Conservation (phyloP, 768 basidiomycete species). For the Filobasidium floriforme region DNA sequence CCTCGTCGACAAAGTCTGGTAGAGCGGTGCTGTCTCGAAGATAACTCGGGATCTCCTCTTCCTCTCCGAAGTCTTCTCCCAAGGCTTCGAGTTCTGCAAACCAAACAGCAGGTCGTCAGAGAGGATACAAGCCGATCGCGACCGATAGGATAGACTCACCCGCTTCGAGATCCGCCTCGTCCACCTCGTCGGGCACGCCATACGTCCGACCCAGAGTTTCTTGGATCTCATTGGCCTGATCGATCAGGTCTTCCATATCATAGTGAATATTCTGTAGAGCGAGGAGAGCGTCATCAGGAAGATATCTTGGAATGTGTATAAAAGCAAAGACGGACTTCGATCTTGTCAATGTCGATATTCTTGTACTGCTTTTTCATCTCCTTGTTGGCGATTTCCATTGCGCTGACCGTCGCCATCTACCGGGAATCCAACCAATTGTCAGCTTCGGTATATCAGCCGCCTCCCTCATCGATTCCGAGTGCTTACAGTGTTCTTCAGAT, state of each 20-base stretch:
- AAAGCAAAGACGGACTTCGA: conserved; percentile 58
- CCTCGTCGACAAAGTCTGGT: conserved; percentile 86
- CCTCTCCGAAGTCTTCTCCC: conserved; percentile 65
- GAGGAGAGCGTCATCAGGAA: background rate
- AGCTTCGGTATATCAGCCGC: too few species aligned
- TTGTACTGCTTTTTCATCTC: conserved; percentile 95
- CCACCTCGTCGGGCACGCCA: conserved; percentile 91
- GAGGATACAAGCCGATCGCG: background rate
- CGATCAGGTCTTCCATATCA: conserved; percentile 95
- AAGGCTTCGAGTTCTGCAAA: conserved; percentile 81
- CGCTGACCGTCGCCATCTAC: conserved; percentile 89
- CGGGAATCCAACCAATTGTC: too few species aligned
- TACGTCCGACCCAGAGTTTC: conserved; percentile 89
- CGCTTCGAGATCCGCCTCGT: conserved; percentile 94
- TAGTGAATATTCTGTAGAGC: conserved; percentile 72
- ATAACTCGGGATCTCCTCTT: conserved; percentile 85
- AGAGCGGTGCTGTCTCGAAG: conserved; percentile 68
- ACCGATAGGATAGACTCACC: conserved; percentile 53
- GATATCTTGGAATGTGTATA: background rate
- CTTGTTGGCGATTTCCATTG: conserved; percentile 92
- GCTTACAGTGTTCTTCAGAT: conserved; percentile 73
- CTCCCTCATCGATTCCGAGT: background rate
- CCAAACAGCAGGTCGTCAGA: background rate
- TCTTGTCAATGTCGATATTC: conserved; percentile 94
- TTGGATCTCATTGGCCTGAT: conserved; percentile 96